Percentiles rank a stretch among this genome's conserved stretches.
Evolutionary conservation across 768 basidiomycete genomes (phyloP).

Genomic region (Suillus placidus): DNA sequence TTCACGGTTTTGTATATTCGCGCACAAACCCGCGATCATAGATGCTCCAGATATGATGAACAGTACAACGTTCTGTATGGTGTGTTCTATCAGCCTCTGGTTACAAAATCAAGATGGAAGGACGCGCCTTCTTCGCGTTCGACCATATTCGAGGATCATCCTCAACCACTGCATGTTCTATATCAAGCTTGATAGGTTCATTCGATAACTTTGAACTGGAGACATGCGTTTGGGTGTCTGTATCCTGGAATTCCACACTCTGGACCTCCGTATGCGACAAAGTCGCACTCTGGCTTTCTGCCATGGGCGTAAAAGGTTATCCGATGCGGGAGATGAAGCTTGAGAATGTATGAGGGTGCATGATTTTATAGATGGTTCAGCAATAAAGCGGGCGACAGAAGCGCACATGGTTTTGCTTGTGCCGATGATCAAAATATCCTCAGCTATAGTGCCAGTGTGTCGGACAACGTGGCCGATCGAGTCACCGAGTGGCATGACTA

Average conservation of each 20-base stretch:
- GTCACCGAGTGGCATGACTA: no score
- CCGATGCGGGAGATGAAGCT: background rate
- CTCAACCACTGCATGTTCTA: slow-evolving; percentile 44
- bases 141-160: slow-evolving; percentile 70
- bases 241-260: background rate
- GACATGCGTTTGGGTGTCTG: background rate
- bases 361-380: slow-evolving; percentile 1
- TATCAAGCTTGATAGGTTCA: slow-evolving; percentile 24
- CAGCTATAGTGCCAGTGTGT: background rate
- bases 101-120: background rate
- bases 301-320: slow-evolving; percentile 7
- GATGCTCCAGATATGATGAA: slow-evolving; percentile 32
- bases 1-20: slow-evolving; percentile 33
- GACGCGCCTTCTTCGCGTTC: slow-evolving; percentile 50
- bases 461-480: background rate
- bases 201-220: background rate
- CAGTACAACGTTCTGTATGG: slow-evolving; percentile 25
- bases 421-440: background rate
- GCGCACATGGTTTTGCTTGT: background rate
- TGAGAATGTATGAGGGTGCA: background rate
- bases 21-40: slow-evolving; percentile 29
- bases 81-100: no score
- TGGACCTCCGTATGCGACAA: slow-evolving; percentile 3
- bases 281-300: slow-evolving; percentile 7
- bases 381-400: background rate